Evolutionary conservation across 495 filamentous ascomycete species (phyloP), one percentile per base, ranked within the genome.

Genomic region (Tuber calosporum): DNA sequence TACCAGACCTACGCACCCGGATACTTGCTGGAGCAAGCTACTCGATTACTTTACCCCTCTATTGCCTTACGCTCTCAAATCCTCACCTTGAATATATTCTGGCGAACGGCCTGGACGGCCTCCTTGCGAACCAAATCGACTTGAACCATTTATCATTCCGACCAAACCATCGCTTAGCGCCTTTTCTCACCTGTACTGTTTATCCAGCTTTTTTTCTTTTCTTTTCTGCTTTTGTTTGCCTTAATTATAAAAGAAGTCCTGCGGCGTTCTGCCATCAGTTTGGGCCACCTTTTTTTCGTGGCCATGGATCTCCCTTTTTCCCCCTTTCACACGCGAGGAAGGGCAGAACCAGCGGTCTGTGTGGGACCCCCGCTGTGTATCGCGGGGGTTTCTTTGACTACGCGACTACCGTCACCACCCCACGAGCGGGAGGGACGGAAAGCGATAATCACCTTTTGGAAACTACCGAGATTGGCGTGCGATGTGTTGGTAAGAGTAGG

Each of bases 21-120:
- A 73, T 68, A 13, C 67, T 77, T 73, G 53, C 62, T 73, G 75
- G 69, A 69, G 68, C 74, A 42, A 76, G 36, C 67, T 58, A 72
- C 74, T 62, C 53, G 53, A 62, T 62, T 62, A 9, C 53, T 30
- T 17, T 62, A n/a, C 53, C 53, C 53, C 53, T 62, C 53, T 62
- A 17, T n/a, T 26, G 11, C n/a, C 15, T 62, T 62, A n/a, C n/a
- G n/a, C 53, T 62, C 53, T 62, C 53, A 30, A 17, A 62, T 62
- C n/a, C 53, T 62, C 53, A 62, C n/a, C 26, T 58, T 58, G 17
- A 30, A 62, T 62, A 30, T 26, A 62, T 62, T 62, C n/a, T 30
- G 30, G 5, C 53, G 30, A 58, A 30, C 5, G 26, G 53, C 53
- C 26, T 62, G 53, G 53, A 62, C 26, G 53, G 53, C 53, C n/a